Conservation (phyloP, 2,329 filamentous ascomycete species). For the Tolypocladium cylindrosporum region DNA sequence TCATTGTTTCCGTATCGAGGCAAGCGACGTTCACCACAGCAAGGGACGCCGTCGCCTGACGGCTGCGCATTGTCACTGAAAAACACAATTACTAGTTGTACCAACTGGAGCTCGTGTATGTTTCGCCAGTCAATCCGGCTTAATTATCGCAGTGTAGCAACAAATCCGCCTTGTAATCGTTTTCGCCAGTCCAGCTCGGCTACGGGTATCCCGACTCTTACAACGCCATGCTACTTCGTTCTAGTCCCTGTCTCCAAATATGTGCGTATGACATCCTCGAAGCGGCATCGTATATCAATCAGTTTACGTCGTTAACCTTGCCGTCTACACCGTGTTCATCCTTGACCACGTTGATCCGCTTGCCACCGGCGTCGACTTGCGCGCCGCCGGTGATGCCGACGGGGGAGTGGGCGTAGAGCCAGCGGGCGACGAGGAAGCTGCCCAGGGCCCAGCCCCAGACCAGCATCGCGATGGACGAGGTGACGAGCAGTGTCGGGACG, state of each 20-base stretch:
- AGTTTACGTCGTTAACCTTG: background rate
- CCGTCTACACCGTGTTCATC: constrained; percentile 12
- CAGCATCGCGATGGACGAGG: constrained; percentile 49
- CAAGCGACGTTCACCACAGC: background rate
- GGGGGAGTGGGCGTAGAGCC: constrained; percentile 30
- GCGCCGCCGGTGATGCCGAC: constrained; percentile 9
- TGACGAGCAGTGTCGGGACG: constrained; percentile 57
- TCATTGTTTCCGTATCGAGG: background rate
- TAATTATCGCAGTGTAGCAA: background rate
- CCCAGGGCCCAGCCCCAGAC: constrained; percentile 59
- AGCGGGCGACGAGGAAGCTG: constrained; percentile 41
- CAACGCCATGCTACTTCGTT: background rate
- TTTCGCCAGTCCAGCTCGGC: background rate
- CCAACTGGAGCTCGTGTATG: too few species aligned
- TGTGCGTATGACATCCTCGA: background rate
- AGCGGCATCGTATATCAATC: background rate
- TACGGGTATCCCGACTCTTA: background rate
- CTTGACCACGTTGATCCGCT: constrained; percentile 9
- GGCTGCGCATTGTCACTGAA: background rate
- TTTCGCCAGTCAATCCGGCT: background rate
- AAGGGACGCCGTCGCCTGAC: background rate
- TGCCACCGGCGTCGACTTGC: constrained; percentile 11
- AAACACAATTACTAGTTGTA: background rate
- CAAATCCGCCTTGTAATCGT: background rate
- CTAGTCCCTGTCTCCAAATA: background rate